Conservation (phyloP, 179 eudicot genomes). For the Silene vulgaris region DNA sequence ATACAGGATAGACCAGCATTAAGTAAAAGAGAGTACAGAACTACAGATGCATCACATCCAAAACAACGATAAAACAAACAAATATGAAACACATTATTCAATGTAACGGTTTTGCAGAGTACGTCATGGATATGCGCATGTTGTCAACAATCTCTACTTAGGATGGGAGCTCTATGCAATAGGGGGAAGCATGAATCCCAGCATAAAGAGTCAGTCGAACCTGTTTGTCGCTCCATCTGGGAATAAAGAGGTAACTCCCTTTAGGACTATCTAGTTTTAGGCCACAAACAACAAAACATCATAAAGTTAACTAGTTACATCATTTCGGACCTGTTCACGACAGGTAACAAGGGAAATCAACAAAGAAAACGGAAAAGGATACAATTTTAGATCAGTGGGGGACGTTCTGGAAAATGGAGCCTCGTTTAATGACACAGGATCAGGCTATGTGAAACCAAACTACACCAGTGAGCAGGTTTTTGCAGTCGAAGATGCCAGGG, state of each 20-base stretch:
- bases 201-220: conserved; percentile 72
- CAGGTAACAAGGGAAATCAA: conserved; percentile 53
- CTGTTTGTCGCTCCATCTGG: conserved; percentile 58
- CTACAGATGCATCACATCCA: background rate
- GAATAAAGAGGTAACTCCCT: conserved; percentile 56
- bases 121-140: conserved; percentile 85
- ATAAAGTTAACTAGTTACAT: background rate
- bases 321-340: background rate
- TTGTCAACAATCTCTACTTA: conserved; percentile 75
- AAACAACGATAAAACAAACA: background rate
- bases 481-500: conserved; percentile 47
- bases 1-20: background rate
- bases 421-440: conserved; percentile 36
- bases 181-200: conserved; percentile 87
- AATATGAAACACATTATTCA: background rate
- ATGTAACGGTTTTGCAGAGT: conserved; percentile 39
- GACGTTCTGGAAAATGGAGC: conserved; percentile 83
- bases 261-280: background rate
- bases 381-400: conserved; percentile 50
- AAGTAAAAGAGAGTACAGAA: background rate
- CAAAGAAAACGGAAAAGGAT: conserved; percentile 23
- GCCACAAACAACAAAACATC: conserved; percentile 4
- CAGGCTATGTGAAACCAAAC: conserved; percentile 44
- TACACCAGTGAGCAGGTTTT: conserved; percentile 51
- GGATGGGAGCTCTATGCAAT: conserved; percentile 82